These are phyloP conservation scores for Jaenimonas drosophilae DNA, from an alignment of 208 protist species.

Conservation along the genomic window DNA sequence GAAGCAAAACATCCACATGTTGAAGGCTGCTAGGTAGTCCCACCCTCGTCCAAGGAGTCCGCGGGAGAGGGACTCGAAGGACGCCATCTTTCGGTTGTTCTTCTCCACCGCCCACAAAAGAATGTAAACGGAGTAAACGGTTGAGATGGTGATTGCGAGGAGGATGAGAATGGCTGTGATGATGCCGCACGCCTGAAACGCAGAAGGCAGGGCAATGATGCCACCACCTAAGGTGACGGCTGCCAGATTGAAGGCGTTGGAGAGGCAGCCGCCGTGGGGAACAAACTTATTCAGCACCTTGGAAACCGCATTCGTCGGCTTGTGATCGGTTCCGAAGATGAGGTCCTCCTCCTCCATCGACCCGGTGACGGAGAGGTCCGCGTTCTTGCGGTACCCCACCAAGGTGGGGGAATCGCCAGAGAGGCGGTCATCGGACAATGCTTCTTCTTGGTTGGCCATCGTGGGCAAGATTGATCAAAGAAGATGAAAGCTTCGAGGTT, in stretches of 20 bases:
- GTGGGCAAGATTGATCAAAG: too few species aligned
- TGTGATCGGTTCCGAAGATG: too few species aligned
- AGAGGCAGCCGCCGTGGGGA: constrained; percentile 56
- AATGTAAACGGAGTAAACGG: constrained; percentile 76
- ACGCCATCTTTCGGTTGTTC: constrained; percentile 28
- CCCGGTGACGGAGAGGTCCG: too few species aligned
- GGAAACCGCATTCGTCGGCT: constrained; percentile 19
- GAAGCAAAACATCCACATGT: constrained; percentile 83
- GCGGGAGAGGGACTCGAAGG: constrained; percentile 56
- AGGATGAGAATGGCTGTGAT: constrained; percentile 39
- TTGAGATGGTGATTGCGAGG: constrained; percentile 37
- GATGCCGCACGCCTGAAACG: constrained; percentile 56
- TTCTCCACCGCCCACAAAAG: constrained; percentile 62
- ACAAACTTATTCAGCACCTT: constrained; percentile 32
- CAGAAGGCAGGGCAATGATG: constrained; percentile 63
- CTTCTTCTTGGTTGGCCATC: too few species aligned
- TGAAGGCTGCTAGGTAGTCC: constrained; percentile 62
- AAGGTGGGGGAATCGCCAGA: too few species aligned
- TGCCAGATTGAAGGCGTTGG: constrained; percentile 65
- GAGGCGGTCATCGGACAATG: too few species aligned
- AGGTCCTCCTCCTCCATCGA: too few species aligned
- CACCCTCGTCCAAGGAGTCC: constrained; percentile 58
- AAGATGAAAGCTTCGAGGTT: too few species aligned
- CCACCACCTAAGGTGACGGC: constrained; percentile 69
- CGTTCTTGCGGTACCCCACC: too few species aligned